Evolutionary conservation across 345 rosid genomes (phyloP).

Genomic region (Chamaenerion angustifolium): DNA sequence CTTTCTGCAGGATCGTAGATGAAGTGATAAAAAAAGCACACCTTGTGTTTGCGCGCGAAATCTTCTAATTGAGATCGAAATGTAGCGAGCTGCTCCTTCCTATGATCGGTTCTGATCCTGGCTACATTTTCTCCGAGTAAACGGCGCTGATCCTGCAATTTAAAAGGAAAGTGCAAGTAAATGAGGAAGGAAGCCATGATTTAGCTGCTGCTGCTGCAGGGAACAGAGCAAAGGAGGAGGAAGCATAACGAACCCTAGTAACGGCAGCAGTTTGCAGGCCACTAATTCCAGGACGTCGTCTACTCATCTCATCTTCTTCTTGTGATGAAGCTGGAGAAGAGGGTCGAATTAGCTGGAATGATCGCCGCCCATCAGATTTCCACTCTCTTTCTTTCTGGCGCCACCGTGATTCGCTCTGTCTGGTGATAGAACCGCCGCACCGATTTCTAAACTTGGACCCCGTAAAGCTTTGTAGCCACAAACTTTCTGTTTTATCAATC

Average conservation of each 20-base stretch:
- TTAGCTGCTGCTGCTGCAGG: background rate
- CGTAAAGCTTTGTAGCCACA: too few species aligned
- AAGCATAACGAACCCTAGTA: constrained; percentile 37
- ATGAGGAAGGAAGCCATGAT: background rate
- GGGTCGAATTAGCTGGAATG: too few species aligned
- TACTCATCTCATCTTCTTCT: constrained; percentile 55
- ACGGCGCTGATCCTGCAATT: constrained; percentile 59
- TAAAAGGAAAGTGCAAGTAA: background rate
- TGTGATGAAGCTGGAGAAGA: too few species aligned
- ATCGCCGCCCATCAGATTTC: background rate
- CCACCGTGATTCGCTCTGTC: too few species aligned
- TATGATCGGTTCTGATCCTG: constrained; percentile 67
- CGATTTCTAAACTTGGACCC: background rate
- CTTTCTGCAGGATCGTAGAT: background rate
- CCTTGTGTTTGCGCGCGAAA: constrained; percentile 92
- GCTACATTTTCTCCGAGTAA: constrained; percentile 83
- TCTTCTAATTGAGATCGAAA: constrained; percentile 82
- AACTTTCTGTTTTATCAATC: too few species aligned
- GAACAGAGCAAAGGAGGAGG: background rate
- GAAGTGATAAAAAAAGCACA: constrained; percentile 6
- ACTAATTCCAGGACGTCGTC: constrained; percentile 86
- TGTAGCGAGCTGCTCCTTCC: constrained; percentile 93
- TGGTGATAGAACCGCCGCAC: too few species aligned
- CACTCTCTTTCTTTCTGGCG: too few species aligned
- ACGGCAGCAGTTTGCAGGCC: constrained; percentile 73